Evolutionary conservation across 129 eudicot genomes (phyloP), one percentile per base, ranked within the genome.

Genomic region (Escallonia herrerae): DNA sequence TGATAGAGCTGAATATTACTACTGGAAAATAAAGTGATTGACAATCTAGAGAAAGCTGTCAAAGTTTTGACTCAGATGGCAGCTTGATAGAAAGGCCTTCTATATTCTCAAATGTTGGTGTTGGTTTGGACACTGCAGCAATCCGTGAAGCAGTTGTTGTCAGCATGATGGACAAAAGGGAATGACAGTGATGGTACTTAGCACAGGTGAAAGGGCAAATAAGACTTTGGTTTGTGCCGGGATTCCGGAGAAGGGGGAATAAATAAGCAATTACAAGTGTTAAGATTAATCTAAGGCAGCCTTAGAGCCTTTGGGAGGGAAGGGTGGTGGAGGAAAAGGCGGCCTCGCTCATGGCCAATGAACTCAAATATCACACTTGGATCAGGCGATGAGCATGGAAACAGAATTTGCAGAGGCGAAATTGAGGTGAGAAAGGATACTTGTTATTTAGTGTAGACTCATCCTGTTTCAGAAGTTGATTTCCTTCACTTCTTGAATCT

Each of bases 101-200:
- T 93, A 96, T 68, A 70, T 22, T 93, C 65, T 70, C 83, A 43
- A 87, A 56, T 58, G 87, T 93, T 62, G 72, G 63, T 66, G 98
- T 93, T 22, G 98, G 98, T 54, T 58, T 80, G 8, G 98, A 93
- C 62, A 83, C 87, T 60, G 45, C 87, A 73, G 96, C 95, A 47
- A 79, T 89, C 60, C 90, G 91, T 40, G 98, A 88, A 69, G 98
- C 98, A 81, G 98, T 83, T 67, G 98, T 83, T 67, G 87, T 81
- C 8, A 86, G 86, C 76, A 91, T 88, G 77, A 86, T 80, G 83
- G 95, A 86, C 62, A 33, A 22, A 74, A 91, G 98, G 95, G 86
- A 55, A 70, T 93, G 71, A 78, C 98, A 37, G 82, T 80, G 48
- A 89, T 93, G 96, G 96, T 93, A 62, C 71, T 93, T 47, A 93